A percentile compares a stretch with the other conserved stretches of the same genome.
phyloP scores from a whole-genome alignment of 345 rosid genomes.

The Hibiscus trionum region DNA sequence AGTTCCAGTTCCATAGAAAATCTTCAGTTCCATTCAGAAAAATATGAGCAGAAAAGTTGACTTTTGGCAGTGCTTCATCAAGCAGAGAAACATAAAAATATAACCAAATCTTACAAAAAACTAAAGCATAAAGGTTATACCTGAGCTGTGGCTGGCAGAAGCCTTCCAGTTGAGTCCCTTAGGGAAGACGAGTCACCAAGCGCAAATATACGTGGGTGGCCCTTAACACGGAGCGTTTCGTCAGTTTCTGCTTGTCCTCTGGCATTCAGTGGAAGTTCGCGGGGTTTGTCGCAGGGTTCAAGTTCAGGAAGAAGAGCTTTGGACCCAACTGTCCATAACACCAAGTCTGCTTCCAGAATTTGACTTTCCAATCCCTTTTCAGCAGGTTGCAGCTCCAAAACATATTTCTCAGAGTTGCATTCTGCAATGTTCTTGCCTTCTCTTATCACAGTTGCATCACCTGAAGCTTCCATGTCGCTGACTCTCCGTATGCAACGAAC shows the following conservation, averaged over 20 bases:
- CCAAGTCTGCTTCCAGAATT: constrained; percentile 65
- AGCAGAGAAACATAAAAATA: background rate
- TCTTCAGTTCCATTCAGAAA: background rate
- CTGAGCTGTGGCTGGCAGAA: constrained; percentile 94
- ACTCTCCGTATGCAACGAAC: constrained; percentile 42
- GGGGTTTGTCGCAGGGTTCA: constrained; percentile 31
- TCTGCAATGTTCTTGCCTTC: constrained; percentile 11
- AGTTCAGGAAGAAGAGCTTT: constrained; percentile 68
- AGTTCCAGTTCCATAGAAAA: background rate
- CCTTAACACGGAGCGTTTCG: constrained; percentile 90
- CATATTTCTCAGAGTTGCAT: constrained; percentile 33
- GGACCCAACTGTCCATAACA: constrained; percentile 89
- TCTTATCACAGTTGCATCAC: constrained; percentile 16
- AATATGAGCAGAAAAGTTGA: background rate
- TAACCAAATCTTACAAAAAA: background rate
- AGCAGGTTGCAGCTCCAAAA: constrained; percentile 79
- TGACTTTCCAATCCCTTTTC: constrained; percentile 64
- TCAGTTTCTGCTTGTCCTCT: constrained; percentile 94
- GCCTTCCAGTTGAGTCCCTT: constrained; percentile 68
- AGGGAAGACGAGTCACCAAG: constrained; percentile 83
- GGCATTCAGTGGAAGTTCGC: constrained; percentile 58
- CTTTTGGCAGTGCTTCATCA: background rate
- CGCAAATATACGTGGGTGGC: constrained; percentile 87
- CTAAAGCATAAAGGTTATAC: constrained; percentile 20
- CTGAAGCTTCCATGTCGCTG: constrained; percentile 25